Percentiles rank a stretch among this genome's conserved stretches.
These are phyloP conservation scores for Leccinum subrobustum DNA, from an alignment of 1,284 basidiomycete species.

Conservation along the genomic window DNA sequence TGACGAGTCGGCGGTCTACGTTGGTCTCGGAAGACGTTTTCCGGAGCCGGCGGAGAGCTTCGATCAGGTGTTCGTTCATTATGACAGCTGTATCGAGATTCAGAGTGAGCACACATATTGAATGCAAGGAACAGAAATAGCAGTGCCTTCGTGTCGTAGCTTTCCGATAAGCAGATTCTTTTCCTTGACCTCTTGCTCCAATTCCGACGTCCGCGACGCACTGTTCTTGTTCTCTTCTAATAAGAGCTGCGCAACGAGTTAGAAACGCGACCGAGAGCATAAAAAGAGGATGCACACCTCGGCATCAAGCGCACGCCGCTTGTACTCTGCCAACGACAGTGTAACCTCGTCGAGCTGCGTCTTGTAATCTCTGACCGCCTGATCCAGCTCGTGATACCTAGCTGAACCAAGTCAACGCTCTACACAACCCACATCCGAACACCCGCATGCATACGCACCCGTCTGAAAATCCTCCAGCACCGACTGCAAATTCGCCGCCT, in stretches of 20 bases:
- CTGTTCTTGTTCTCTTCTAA: conserved; percentile 75
- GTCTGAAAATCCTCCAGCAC: conserved; percentile 95
- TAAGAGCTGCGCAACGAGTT: conserved; percentile 45
- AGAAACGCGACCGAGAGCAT: conserved; percentile 1
- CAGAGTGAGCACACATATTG: conserved; percentile 35
- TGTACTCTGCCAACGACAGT: conserved; percentile 79
- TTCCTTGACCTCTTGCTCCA: conserved; percentile 92
- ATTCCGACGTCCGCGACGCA: conserved; percentile 60
- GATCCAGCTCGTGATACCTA: conserved; percentile 73
- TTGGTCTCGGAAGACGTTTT: conserved; percentile 84
- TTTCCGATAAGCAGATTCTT: conserved; percentile 92
- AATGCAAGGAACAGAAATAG: neutral
- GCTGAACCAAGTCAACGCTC: conserved; percentile 29
- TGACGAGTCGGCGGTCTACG: conserved; percentile 92
- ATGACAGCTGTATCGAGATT: conserved; percentile 68
- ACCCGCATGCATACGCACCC: conserved; percentile 48
- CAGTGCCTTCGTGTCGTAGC: conserved; percentile 82
- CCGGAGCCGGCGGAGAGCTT: conserved; percentile 90
- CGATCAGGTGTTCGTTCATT: conserved; percentile 96
- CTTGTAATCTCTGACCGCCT: conserved; percentile 83
- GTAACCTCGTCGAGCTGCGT: conserved; percentile 69
- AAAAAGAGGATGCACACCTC: conserved; percentile 55
- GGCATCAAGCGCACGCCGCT: conserved; percentile 81
- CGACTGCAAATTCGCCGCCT: conserved; percentile 78
- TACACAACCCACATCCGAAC: neutral